A percentile compares a stretch with the other conserved stretches of the same genome.
These are phyloP conservation scores for Flaveria floridana DNA, from an alignment of 140 eudicot genomes.

Conservation along the genomic window DNA sequence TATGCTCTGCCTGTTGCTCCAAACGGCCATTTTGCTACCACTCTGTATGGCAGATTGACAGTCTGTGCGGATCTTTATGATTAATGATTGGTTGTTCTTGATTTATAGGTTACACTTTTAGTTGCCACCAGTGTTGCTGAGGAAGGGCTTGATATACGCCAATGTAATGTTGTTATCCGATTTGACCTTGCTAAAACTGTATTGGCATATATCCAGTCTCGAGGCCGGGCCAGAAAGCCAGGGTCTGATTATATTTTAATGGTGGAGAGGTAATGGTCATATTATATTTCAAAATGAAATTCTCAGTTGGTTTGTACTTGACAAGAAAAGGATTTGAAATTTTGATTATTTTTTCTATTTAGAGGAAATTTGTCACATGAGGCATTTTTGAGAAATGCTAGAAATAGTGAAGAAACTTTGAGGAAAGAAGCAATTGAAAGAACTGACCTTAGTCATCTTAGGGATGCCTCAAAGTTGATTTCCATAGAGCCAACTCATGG, in stretches of 20 bases:
- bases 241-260: conserved; percentile 97
- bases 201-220: conserved; percentile 91
- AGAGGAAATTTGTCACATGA: conserved; percentile 90
- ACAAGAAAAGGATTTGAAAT: conserved; percentile 19
- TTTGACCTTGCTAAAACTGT: conserved; percentile 99
- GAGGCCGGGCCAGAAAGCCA: conserved; percentile 99
- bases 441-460: conserved; percentile 91
- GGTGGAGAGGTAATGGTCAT: conserved; percentile 73
- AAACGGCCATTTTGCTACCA: neutral
- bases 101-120: conserved; percentile 72
- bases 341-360: conserved; percentile 20
- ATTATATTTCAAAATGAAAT: neutral
- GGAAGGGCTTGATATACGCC: conserved; percentile 99
- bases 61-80: conserved; percentile 3
- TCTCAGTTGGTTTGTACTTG: conserved; percentile 1
- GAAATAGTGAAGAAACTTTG: conserved; percentile 94
- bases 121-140: conserved; percentile 99
- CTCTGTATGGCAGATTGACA: neutral
- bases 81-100: conserved; percentile 18
- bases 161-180: conserved; percentile 97
- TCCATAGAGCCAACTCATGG: conserved; percentile 65
- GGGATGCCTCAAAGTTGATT: conserved; percentile 58
- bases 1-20: neutral
- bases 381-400: conserved; percentile 88
- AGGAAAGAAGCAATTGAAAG: conserved; percentile 98